Base-by-base conservation (phyloP, 352 stramenopile species). In the Pythium rhizo-oryzae region DNA sequence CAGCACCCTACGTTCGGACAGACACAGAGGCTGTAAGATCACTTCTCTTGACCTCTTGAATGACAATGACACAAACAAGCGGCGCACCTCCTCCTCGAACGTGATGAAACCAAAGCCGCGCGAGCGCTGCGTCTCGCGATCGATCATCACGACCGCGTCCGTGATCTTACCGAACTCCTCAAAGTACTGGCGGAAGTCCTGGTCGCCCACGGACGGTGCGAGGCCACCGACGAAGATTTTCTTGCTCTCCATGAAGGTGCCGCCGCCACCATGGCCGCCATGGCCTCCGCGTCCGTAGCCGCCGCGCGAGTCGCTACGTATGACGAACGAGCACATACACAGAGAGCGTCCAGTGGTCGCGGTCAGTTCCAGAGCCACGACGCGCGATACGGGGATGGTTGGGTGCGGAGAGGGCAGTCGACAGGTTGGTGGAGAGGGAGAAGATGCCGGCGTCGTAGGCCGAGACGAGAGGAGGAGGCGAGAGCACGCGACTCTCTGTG, bases 181-280 rank as follows among this genome's bases (percentile, higher is more conserved):
- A 62, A 98, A 98, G 78, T 98, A 97, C 62, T 85, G 73, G 46
- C 87, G 80, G 73, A 98, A 97, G 64, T 97, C 92, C 57, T 95
- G 85, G 69, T 98, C 92, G 19, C 78, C 85, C 46, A 97, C 89
- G 5, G 91, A 88, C 18, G 88, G 80, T 21, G 89, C 82, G 41
- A 98, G 72, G 23, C 93, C 93, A 30, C 93, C 93, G 9, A 98
- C 93, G 67, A 98, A 98, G 62, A 98, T 93, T 78, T 98, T 98
- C 72, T 96, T 96, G 54, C 82, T 85, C 68, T 97, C 91, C 30
- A 62, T 76, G 47, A 76, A 85, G 59, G 65, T 46, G 13, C 77
- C 71, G 43, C 63, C 69, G 35, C 76, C 68, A 30, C 70, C 46
- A 35, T 63, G 46, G 46, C 70, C 37, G 24, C 72, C 53, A 49